Evolutionary conservation across 1,284 basidiomycete species (phyloP).

Genomic region (Phellopilus nigrolimitatus): DNA sequence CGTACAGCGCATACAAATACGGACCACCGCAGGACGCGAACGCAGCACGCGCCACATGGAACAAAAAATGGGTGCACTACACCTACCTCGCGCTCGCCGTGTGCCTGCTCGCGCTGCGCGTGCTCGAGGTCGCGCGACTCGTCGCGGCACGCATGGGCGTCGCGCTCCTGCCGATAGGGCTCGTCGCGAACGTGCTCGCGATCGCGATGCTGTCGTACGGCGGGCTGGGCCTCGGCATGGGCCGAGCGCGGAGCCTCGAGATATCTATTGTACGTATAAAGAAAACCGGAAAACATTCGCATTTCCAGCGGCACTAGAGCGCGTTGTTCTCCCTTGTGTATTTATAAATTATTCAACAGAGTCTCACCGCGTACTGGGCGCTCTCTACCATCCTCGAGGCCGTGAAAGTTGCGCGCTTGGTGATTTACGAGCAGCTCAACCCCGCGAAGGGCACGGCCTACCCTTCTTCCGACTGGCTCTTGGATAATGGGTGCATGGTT

Average conservation of each 20-base stretch:
- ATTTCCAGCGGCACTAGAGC: background rate
- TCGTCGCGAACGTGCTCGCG: constrained; percentile 7
- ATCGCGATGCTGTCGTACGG: constrained; percentile 11
- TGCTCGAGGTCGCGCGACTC: constrained; percentile 17
- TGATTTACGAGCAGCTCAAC: constrained; percentile 10
- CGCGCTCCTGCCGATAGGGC: constrained; percentile 12
- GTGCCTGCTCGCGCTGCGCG: constrained; percentile 11
- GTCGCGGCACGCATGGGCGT: constrained; percentile 15
- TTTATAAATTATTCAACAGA: constrained; percentile 4
- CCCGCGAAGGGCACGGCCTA: constrained; percentile 19
- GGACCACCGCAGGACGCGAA: background rate
- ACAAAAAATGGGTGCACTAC: constrained; percentile 13
- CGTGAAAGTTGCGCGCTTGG: constrained; percentile 15
- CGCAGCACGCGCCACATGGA: background rate
- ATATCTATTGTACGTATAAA: constrained; percentile 13
- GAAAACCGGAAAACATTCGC: background rate
- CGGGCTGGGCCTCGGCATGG: constrained; percentile 7
- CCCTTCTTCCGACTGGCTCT: constrained; percentile 20
- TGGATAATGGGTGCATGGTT: constrained; percentile 20
- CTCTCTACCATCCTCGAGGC: constrained; percentile 13
- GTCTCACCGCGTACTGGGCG: constrained; percentile 16
- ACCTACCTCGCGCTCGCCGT: constrained; percentile 11
- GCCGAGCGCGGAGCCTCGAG: background rate
- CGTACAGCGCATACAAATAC: background rate
- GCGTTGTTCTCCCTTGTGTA: background rate